These are phyloP conservation scores for Didymosphaeria variabile DNA, from an alignment of 2,329 filamentous ascomycete species.

Conservation along the genomic window DNA sequence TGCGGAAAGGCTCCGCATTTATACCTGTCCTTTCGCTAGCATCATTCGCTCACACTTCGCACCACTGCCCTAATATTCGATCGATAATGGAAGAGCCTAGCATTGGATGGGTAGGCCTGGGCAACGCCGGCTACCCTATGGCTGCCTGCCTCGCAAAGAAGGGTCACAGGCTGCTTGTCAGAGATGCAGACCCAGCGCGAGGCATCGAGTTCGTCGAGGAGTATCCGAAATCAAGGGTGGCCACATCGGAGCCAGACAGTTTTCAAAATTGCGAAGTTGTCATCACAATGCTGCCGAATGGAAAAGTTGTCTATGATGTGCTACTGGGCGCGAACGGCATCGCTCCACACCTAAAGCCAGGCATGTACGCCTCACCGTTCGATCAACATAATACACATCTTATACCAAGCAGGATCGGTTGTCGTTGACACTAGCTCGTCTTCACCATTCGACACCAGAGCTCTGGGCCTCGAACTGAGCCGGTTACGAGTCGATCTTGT, in stretches of 20 bases:
- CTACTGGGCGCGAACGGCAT: slow-evolving; percentile 26
- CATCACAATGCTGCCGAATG: slow-evolving; percentile 33
- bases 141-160: slow-evolving; percentile 32
- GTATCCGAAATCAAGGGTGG: slow-evolving; percentile 27
- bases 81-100: slow-evolving; percentile 22
- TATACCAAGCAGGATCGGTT: slow-evolving; percentile 34
- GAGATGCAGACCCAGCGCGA: slow-evolving; percentile 28
- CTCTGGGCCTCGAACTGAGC: slow-evolving; percentile 42
- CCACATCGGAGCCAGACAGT: slow-evolving; percentile 22
- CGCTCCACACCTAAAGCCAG: slow-evolving; percentile 28
- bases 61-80: background rate
- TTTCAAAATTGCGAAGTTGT: slow-evolving; percentile 31
- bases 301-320: slow-evolving; percentile 25
- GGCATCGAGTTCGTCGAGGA: slow-evolving; percentile 30
- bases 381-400: slow-evolving; percentile 1
- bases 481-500: slow-evolving; percentile 42
- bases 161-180: slow-evolving; percentile 26
- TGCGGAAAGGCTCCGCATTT: slow-evolving; percentile 25
- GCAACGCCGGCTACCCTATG: slow-evolving; percentile 32
- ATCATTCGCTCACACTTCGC: background rate
- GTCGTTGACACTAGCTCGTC: slow-evolving; percentile 48
- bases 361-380: slow-evolving; percentile 16
- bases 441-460: slow-evolving; percentile 47
- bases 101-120: slow-evolving; percentile 32
- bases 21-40: background rate